A percentile compares a stretch with the other conserved stretches of the same genome.
Conservation (phyloP, 768 basidiomycete genomes). For the Agaricus blazei region DNA sequence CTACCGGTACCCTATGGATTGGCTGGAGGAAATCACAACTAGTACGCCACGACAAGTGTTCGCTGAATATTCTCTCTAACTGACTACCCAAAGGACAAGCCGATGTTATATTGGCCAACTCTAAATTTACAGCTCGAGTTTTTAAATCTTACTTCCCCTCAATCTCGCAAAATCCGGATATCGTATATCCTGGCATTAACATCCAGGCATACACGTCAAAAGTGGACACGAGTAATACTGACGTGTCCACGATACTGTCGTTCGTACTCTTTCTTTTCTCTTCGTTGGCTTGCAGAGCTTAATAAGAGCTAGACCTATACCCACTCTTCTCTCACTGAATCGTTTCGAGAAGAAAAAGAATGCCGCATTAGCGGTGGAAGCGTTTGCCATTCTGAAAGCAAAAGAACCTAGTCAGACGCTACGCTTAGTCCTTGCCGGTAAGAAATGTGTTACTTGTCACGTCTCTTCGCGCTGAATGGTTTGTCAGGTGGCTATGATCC, state of each 20-base stretch:
- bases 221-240: conserved; percentile 39
- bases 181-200: conserved; percentile 98
- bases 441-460: conserved; percentile 6
- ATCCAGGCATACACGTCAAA: conserved; percentile 58
- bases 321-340: conserved; percentile 84
- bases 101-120: conserved; percentile 89
- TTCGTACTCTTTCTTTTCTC: conserved; percentile 30
- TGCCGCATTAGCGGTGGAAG: conserved; percentile 67
- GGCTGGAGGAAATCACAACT: conserved; percentile 85
- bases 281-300: not conserved
- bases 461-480: not conserved
- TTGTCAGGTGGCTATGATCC: conserved; percentile 83
- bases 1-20: conserved; percentile 89
- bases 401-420: conserved; percentile 27
- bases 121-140: conserved; percentile 80
- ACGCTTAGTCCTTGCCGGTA: conserved; percentile 79
- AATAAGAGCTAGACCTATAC: conserved; percentile 40
- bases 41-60: conserved; percentile 39
- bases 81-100: conserved; percentile 58
- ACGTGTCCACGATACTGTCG: conserved; percentile 54
- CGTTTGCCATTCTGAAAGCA: conserved; percentile 58
- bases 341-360: conserved; percentile 98
- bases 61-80: not conserved
- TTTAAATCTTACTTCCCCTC: conserved; percentile 73
- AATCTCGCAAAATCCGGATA: conserved; percentile 53